Conservation (phyloP, 345 rosid genomes). For the Lumnitzera littorea region DNA sequence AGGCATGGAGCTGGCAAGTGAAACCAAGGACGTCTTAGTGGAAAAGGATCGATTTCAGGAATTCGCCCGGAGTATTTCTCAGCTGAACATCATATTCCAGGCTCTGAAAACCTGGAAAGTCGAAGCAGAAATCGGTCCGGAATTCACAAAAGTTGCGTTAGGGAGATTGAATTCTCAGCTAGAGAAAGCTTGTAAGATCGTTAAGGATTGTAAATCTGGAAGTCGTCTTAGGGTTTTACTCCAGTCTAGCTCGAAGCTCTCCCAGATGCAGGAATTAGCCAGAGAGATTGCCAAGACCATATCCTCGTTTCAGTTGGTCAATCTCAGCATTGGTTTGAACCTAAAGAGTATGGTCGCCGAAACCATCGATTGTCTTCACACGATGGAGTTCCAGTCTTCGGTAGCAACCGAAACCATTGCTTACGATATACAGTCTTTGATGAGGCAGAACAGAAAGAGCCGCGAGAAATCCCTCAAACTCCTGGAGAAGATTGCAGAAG, state of each 20-base stretch:
- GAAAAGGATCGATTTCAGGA: slow-evolving; percentile 28
- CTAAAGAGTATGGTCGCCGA: slow-evolving; percentile 20
- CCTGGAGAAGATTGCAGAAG: slow-evolving; percentile 34
- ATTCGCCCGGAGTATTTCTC: slow-evolving; percentile 26
- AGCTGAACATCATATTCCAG: slow-evolving; percentile 19
- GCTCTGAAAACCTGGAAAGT: slow-evolving; percentile 24
- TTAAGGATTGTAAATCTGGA: slow-evolving; percentile 28
- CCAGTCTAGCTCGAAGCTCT: slow-evolving; percentile 17
- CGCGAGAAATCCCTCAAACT: slow-evolving; percentile 26
- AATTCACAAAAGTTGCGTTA: slow-evolving; percentile 18
- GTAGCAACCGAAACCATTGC: slow-evolving; percentile 24
- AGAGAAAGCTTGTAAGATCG: slow-evolving; percentile 19
- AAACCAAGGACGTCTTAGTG: slow-evolving; percentile 29
- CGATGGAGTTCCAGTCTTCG: slow-evolving; percentile 26
- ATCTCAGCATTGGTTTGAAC: slow-evolving; percentile 26
- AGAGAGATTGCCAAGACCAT: slow-evolving; percentile 37
- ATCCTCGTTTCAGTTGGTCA: slow-evolving; percentile 34
- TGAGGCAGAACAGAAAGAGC: slow-evolving; percentile 17
- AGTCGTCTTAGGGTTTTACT: slow-evolving; percentile 31
- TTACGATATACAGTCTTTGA: slow-evolving; percentile 25
- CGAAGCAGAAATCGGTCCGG: slow-evolving; percentile 27
- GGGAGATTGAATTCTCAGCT: slow-evolving; percentile 24
- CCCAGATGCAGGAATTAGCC: slow-evolving; percentile 25
- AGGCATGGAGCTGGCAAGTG: slow-evolving; percentile 19
- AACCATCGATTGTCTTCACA: slow-evolving; percentile 17